These are phyloP conservation scores for Blastocystis sp. DNA, from an alignment of 352 stramenopile genomes.

Conservation along the genomic window DNA sequence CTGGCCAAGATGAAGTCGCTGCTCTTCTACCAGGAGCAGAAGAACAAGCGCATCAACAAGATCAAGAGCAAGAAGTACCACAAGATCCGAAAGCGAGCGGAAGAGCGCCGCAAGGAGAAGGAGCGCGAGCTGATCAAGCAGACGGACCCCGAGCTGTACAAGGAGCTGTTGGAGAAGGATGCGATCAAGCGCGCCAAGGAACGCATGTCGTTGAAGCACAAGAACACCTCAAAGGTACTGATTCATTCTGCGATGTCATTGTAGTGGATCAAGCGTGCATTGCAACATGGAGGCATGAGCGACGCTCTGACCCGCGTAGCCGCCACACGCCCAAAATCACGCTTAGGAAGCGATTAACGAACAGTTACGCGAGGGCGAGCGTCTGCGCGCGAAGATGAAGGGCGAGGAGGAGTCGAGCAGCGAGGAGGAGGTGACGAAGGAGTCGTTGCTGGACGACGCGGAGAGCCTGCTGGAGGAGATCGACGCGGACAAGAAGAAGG, in stretches of 20 bases:
- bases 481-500: slow-evolving; percentile 79
- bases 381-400: slow-evolving; percentile 90
- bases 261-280: slow-evolving; percentile 90
- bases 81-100: slow-evolving; percentile 93
- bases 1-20: slow-evolving; percentile 92
- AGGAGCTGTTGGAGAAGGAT: slow-evolving; percentile 81
- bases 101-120: slow-evolving; percentile 84
- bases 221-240: slow-evolving; percentile 89
- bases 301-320: slow-evolving; percentile 86
- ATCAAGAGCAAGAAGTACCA: slow-evolving; percentile 99
- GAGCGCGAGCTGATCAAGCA: slow-evolving; percentile 79
- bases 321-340: not conserved
- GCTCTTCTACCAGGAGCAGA: slow-evolving; percentile 98
- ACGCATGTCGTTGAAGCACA: slow-evolving; percentile 94
- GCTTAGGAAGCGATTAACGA: slow-evolving; percentile 82
- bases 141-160: slow-evolving; percentile 77
- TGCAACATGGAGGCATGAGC: slow-evolving; percentile 87
- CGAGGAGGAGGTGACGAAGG: slow-evolving; percentile 78
- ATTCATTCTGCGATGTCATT: not conserved
- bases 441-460: slow-evolving; percentile 77
- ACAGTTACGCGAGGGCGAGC: slow-evolving; percentile 86
- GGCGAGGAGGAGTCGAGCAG: slow-evolving; percentile 81
- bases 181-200: slow-evolving; percentile 90
- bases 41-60: slow-evolving; percentile 96
- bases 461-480: slow-evolving; percentile 77